Evolutionary conservation across 2,329 filamentous ascomycete species (phyloP).

Genomic region (Fusarium incarnatum): DNA sequence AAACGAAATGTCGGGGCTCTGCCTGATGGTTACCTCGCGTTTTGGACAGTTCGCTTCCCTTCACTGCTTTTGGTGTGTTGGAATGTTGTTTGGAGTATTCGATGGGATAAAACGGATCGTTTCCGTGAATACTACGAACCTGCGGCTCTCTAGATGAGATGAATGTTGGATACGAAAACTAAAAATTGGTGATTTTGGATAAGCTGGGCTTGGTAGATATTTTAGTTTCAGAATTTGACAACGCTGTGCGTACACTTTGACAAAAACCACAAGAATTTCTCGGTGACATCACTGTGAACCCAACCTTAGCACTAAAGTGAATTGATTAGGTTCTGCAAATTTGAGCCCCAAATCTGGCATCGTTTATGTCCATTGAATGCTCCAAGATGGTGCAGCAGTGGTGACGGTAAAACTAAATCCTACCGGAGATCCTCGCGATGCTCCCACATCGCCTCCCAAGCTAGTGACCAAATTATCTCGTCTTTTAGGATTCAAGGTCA

Average conservation of each 20-base stretch:
- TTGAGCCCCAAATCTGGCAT: background rate
- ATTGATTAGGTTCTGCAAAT: background rate
- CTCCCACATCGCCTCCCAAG: background rate
- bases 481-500: no score
- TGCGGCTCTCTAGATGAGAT: conserved; percentile 48
- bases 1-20: conserved; percentile 76
- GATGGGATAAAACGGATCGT: conserved; percentile 71
- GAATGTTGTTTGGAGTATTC: conserved; percentile 75
- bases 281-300: background rate
- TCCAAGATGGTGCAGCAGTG: background rate
- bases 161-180: background rate
- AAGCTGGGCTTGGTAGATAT: background rate
- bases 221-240: background rate
- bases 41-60: conserved; percentile 86
- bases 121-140: conserved; percentile 79
- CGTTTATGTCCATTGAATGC: background rate
- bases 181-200: background rate
- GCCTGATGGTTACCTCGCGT: conserved; percentile 83
- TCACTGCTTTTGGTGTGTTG: conserved; percentile 83
- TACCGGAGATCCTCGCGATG: background rate
- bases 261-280: background rate
- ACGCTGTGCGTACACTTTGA: background rate
- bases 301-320: background rate
- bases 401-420: background rate
- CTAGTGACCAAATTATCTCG: no score